Base-by-base conservation (phyloP, 257 asterid genomes). In the Capsicum baccatum region DNA sequence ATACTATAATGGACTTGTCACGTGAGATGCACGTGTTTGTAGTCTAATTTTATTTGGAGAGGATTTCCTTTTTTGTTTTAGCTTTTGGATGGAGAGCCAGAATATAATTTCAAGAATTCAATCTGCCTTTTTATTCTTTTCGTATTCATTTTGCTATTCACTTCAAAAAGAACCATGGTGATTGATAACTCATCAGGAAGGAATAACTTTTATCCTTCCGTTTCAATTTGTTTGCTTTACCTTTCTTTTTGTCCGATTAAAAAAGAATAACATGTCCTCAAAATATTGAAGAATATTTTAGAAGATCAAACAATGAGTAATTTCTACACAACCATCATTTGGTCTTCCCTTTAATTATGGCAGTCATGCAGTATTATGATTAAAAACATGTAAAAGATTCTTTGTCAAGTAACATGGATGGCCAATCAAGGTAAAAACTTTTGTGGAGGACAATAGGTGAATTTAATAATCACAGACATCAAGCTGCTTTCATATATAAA, bases 1-100 rank as follows among this genome's bases (percentile, higher is more conserved):
- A 14, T 67, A 10, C 6, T 67, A 10, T 12, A 66, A 56, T 68
- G 33, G 54, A 33, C 11, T 50, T 5, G 55, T 82, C 84, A 50
- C 84, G 63, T 81, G 84, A 48, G 44, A 14, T 48, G 21, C 84
- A 60, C 84, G 54, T 81, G 62, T 39, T 48, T 59, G 19, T 58
- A 17, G 11, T 62, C 57, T 54, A 62, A 19, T 35, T 67, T 37
- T 67, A 14, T 13, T 69, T 37, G 70, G 15, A 37, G 9, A 42
- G 50, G 35, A 21, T 55, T 33, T 15, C 12, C 9, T 50, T 42
- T 21, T 17, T 11, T n/a, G 54, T 3, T 79, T 79, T 16, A 39
- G 47, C 47, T 81, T 60, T 76, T 52, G 81, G 47, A 76, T 52
- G 62, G 44, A 21, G 42, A 80, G 67, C 17, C 73, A 59, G 59